phyloP scores from a whole-genome alignment of 306 rosid species.

The Trifolium fragiferum region DNA sequence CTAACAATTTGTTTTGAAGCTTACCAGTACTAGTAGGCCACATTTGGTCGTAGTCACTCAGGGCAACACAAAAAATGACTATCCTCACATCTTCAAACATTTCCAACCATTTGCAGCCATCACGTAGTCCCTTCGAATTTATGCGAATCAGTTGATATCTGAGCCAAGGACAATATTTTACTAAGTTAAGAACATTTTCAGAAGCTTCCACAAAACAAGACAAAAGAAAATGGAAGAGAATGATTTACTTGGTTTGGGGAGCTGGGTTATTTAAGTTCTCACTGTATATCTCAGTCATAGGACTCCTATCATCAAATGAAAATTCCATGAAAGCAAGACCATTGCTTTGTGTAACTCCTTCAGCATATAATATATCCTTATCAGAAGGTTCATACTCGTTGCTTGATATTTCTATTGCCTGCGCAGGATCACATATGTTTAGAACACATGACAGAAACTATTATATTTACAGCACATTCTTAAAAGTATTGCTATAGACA shows the following conservation, averaged over 20 bases:
- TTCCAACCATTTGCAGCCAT: constrained; percentile 89
- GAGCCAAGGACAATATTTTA: constrained; percentile 38
- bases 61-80: constrained; percentile 77
- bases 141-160: constrained; percentile 84
- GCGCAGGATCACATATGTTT: constrained; percentile 41
- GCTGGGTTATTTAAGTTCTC: constrained; percentile 67
- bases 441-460: constrained; percentile 17
- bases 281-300: constrained; percentile 76
- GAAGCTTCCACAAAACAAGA: constrained; percentile 34
- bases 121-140: constrained; percentile 76
- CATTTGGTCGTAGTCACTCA: constrained; percentile 82
- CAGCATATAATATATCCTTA: constrained; percentile 77
- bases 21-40: constrained; percentile 57
- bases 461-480: constrained; percentile 14
- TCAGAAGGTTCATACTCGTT: constrained; percentile 92
- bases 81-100: constrained; percentile 91
- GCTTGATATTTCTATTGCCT: constrained; percentile 93
- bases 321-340: constrained; percentile 85
- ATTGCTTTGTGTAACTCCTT: constrained; percentile 91
- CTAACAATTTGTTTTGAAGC: constrained; percentile 70
- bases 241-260: constrained; percentile 68
- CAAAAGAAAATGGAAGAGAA: constrained; percentile 40
- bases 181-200: constrained; percentile 32
- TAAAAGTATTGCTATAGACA: constrained; percentile 14
- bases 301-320: constrained; percentile 84